Evolutionary conservation across 768 basidiomycete genomes (phyloP).

Genomic region (Kwoniella dendrophila): DNA sequence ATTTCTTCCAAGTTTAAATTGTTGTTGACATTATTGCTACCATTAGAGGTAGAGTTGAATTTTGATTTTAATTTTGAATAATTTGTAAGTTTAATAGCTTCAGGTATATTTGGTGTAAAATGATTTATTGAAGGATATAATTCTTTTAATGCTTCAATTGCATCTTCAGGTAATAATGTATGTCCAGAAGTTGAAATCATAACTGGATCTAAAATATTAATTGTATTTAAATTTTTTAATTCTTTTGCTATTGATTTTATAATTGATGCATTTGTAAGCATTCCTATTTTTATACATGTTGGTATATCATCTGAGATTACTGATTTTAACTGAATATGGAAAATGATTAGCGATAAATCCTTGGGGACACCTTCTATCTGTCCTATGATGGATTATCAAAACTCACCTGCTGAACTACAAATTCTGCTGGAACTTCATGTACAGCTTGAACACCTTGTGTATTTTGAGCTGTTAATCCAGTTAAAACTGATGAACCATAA

Average conservation of each 20-base stretch:
- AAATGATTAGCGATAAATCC: no score
- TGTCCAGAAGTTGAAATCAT: constrained; percentile 90
- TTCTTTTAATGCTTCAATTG: constrained; percentile 66
- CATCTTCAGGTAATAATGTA: constrained; percentile 68
- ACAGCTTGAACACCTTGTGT: constrained; percentile 79
- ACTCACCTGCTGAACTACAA: constrained; percentile 73
- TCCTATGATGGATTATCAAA: background rate
- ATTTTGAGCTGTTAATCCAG: constrained; percentile 87
- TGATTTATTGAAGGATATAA: constrained; percentile 72
- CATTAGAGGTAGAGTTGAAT: background rate
- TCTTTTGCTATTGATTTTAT: constrained; percentile 62
- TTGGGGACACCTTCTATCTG: no score
- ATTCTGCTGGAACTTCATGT: constrained; percentile 67
- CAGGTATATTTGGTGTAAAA: constrained; percentile 82
- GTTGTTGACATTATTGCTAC: constrained; percentile 46
- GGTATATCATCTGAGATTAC: constrained; percentile 74
- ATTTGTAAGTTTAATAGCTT: constrained; percentile 67
- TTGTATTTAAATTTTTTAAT: constrained; percentile 62
- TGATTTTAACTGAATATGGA: constrained; percentile 73
- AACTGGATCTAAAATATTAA: constrained; percentile 83
- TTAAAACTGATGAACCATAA: constrained; percentile 79
- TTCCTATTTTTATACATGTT: constrained; percentile 81
- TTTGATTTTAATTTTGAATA: background rate
- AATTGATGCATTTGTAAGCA: constrained; percentile 70
- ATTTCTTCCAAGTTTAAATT: constrained; percentile 61